These are phyloP conservation scores for Pythium myriotylum DNA, from an alignment of 352 stramenopile genomes.

Conservation along the genomic window DNA sequence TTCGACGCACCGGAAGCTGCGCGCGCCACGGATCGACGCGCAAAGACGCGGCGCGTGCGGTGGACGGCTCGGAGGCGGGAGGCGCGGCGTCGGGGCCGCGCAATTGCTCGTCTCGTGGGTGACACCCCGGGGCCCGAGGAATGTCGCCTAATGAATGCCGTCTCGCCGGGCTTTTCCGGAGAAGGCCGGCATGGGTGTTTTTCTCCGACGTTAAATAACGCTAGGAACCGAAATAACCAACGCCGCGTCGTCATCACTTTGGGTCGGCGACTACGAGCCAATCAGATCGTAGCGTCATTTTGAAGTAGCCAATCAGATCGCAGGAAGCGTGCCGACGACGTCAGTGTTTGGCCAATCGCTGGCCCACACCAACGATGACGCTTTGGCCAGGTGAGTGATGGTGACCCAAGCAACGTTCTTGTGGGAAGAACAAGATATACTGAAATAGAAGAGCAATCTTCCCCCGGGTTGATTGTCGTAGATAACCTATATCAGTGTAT, in stretches of 20 bases:
- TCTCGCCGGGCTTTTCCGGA: constrained; percentile 1
- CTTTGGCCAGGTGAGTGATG: constrained; percentile 12
- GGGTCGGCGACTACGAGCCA: not conserved
- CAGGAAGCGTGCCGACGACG: not conserved
- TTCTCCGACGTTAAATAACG: constrained; percentile 25
- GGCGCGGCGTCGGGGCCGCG: not conserved
- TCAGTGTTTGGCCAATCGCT: constrained; percentile 24
- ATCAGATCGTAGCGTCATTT: constrained; percentile 14
- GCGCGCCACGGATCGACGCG: not conserved
- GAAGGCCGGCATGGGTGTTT: not conserved
- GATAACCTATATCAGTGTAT: too few relatives aligned
- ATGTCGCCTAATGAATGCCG: constrained; percentile 4
- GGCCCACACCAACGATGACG: constrained; percentile 1
- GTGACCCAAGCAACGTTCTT: constrained; percentile 10
- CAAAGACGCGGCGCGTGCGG: not conserved
- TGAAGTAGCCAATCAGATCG: constrained; percentile 8
- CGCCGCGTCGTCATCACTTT: constrained; percentile 5
- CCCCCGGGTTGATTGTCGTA: too few relatives aligned
- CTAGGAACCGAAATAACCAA: constrained; percentile 34
- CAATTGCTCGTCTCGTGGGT: not conserved
- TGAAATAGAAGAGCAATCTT: too few relatives aligned
- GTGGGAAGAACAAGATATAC: constrained; percentile 1
- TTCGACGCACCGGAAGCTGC: not conserved
- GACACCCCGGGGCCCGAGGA: not conserved
- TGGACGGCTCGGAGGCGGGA: not conserved